Evolutionary conservation across 1,284 basidiomycete species (phyloP), one percentile per base, ranked within the genome.

Genomic region (Sporisorium iseilematis-ciliati): DNA sequence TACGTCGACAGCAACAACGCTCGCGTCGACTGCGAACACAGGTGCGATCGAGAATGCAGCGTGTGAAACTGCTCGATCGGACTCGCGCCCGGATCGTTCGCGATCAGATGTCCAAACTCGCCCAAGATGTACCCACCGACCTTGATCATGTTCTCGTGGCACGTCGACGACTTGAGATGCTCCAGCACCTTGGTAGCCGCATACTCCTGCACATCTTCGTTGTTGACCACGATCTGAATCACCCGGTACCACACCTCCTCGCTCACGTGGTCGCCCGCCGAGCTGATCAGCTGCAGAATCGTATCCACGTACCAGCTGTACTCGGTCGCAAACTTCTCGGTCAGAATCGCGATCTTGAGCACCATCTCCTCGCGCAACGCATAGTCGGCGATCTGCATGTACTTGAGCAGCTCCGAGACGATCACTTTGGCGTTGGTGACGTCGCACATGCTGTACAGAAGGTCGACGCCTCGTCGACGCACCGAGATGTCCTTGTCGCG

Each of bases 181-280:
- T 94, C 92, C 80, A 95, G 94, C 35, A 96, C 91, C n/a, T 94
- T 94, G 79, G 91, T 91, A 3, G 94, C 94, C 4, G 97, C 96
- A 86, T 99, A 99, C 70, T 92, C 85, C 62, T 87, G 86, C 41
- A 99, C 88, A 86, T 98, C 94, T 85, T 98, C 96, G 51, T 96
- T 99, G 85, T 99, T 99, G 53, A 94, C 97, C 33, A 97, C 94
- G 69, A 99, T 97, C 85, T 99, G 97, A 21, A 99, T 92, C 43
- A 99, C 94, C 57, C 97, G 92, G 86, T 96, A 98, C 97, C 97
- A 99, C 29, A 99, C 95, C 87, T 98, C 95, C 74, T 98, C 96
- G 57, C 96, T 95, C 57, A 99, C 95, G 84, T 98, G 95, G 82
- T 98, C 97, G 54, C 97, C 97, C 5, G 97, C 97, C 51, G 94